Conservation (phyloP, 495 filamentous ascomycete species). For the Acidomyces sp. region DNA sequence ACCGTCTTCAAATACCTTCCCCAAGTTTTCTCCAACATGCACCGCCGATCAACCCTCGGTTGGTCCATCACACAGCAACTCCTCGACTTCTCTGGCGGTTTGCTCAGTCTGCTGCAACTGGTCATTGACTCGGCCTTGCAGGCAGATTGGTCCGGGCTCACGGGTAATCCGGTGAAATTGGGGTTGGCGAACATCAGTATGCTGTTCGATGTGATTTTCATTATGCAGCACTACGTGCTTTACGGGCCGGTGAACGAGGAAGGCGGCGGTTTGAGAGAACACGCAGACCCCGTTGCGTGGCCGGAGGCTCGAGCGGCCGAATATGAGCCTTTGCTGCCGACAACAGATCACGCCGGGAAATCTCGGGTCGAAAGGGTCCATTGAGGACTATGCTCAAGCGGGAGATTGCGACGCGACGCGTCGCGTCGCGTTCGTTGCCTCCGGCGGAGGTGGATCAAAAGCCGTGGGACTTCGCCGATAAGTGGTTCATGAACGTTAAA, state of each 20-base stretch:
- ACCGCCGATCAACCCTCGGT: conserved; percentile 66
- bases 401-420: no score
- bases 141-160: conserved; percentile 75
- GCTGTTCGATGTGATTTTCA: conserved; percentile 74
- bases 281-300: no score
- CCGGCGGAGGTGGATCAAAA: no score
- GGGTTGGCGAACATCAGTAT: conserved; percentile 70
- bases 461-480: no score
- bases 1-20: conserved; percentile 87
- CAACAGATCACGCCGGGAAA: no score
- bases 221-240: conserved; percentile 73
- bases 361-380: no score
- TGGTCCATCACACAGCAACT: conserved; percentile 80
- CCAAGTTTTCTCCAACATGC: conserved; percentile 70
- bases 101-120: conserved; percentile 72
- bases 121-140: conserved; percentile 74
- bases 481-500: no score
- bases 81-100: conserved; percentile 68
- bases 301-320: no score
- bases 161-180: conserved; percentile 86
- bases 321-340: no score
- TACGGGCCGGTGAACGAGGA: conserved; percentile 33
- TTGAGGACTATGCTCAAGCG: no score
- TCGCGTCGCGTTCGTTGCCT: no score
- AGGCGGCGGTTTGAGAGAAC: background rate